Conservation (phyloP, 2,329 filamentous ascomycete species). For the Blastomyces emzantsi region DNA sequence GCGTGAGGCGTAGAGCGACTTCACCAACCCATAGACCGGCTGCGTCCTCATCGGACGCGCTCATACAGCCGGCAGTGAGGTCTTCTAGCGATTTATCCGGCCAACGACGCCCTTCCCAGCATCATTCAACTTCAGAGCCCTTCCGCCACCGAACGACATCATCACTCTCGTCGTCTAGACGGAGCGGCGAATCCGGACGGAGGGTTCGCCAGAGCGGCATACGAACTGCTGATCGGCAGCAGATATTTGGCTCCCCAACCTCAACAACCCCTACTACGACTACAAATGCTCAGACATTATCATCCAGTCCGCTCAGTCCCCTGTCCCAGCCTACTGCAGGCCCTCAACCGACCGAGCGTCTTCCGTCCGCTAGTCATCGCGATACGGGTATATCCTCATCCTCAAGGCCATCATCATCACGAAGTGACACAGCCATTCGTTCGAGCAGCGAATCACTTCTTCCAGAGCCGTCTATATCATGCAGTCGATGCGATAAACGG, state of each 20-base stretch:
- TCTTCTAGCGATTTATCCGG: slow-evolving; percentile 57
- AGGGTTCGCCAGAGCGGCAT: slow-evolving; percentile 1
- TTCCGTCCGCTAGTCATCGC: neutral
- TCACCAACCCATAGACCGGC: slow-evolving; percentile 26
- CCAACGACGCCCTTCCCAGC: slow-evolving; percentile 17
- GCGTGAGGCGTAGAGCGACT: slow-evolving; percentile 18
- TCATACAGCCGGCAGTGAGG: slow-evolving; percentile 41
- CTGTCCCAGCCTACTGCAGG: neutral
- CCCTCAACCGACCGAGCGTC: slow-evolving; percentile 2
- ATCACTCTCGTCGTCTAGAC: slow-evolving; percentile 1
- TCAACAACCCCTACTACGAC: neutral
- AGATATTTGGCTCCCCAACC: slow-evolving; percentile 5
- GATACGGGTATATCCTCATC: slow-evolving; percentile 15
- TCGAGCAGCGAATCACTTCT: slow-evolving; percentile 36
- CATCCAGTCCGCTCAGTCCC: neutral
- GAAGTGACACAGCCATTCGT: slow-evolving; percentile 22
- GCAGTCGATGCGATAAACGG: slow-evolving; percentile 58
- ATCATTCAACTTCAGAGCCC: neutral
- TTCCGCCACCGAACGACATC: slow-evolving; percentile 5
- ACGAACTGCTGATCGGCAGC: slow-evolving; percentile 1
- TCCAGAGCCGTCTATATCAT: slow-evolving; percentile 63
- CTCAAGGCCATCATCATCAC: slow-evolving; percentile 27
- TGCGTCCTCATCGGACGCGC: slow-evolving; percentile 21
- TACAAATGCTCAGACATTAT: neutral
- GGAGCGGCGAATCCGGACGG: slow-evolving; percentile 3